Evolutionary conservation across 345 rosid species (phyloP).

Genomic region (Dipteronia dyeriana): DNA sequence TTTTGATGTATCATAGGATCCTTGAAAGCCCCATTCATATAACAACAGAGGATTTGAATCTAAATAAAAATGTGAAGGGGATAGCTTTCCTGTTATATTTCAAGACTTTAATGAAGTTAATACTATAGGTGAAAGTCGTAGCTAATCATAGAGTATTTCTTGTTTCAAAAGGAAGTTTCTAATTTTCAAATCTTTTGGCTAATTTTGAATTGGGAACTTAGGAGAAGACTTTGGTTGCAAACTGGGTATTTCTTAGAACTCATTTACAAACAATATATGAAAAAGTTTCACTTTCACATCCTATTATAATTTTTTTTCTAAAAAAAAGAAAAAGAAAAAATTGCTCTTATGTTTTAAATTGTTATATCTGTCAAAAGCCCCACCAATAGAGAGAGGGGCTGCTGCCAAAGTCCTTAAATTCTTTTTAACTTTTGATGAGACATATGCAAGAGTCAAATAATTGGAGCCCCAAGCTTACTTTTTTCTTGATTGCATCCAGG

Average conservation of each 20-base stretch:
- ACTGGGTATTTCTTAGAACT: slow-evolving; percentile 23
- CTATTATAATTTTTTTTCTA: neutral
- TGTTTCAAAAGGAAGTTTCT: slow-evolving; percentile 14
- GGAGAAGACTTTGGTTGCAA: slow-evolving; percentile 19
- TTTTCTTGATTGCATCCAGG: slow-evolving; percentile 19
- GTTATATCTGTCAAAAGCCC: slow-evolving; percentile 20
- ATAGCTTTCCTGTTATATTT: slow-evolving; percentile 13
- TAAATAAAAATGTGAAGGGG: neutral
- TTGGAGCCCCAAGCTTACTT: slow-evolving; percentile 14
- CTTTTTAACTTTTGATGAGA: slow-evolving; percentile 19
- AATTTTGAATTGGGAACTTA: slow-evolving; percentile 28
- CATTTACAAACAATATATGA: slow-evolving; percentile 10
- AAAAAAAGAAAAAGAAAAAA: neutral
- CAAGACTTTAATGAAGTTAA: slow-evolving; percentile 26
- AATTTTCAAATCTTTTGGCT: slow-evolving; percentile 10
- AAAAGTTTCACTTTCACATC: neutral
- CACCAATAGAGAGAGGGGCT: slow-evolving; percentile 2
- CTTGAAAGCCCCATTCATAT: neutral
- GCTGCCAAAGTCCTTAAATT: slow-evolving; percentile 13
- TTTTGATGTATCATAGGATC: too few species aligned
- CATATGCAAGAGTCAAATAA: slow-evolving; percentile 23
- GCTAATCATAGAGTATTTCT: slow-evolving; percentile 23
- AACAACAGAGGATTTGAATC: neutral
- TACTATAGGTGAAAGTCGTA: slow-evolving; percentile 12
- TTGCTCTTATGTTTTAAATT: neutral